Evolutionary conservation across 106 monocot genomes (phyloP), one percentile per base, ranked within the genome.

Genomic region (Triglochin maritima): DNA sequence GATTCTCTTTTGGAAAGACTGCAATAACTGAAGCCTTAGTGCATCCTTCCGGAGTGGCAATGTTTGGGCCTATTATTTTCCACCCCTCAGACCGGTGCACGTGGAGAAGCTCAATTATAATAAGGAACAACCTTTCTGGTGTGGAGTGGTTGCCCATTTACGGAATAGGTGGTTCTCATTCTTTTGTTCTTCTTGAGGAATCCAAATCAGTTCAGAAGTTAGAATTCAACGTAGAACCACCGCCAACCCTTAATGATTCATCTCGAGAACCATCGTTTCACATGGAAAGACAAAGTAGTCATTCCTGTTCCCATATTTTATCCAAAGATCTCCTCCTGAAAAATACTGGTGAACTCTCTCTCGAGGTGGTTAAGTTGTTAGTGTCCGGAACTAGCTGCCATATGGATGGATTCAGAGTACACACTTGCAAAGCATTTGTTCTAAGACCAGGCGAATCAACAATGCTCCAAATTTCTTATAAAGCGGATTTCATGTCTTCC

Each of bases 41-140:
- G 8, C 77, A 78, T 60, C 93, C 93, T 62, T 68, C 56, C 43
- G 82, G 51, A 47, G 80, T 69, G 13, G 80, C 84, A 57, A 63
- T 52, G 51, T 72, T 94, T 63, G 93, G 93, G 47, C 93, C 93
- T 16, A 65, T 94, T 51, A 49, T 86, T 42, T 94, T 94, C 59
- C 78, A 56, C 48, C 89, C 89, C 11, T 84, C 79, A 15, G 80
- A 77, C 47, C 77, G 69, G 16, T 94, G 93, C 76, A 77, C 64
- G 50, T 94, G 93, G 93, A 86, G 76, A 50, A 89, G 86, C 68
- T 82, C 82, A 65, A 84, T 70, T 70, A 69, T 94, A 71, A 84
- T 94, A 69, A 81, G 89, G 56, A 94, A 76, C 52, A 89, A 94
- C 53, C 76, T 94, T 55, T 86, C 93, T 76, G 89, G 93, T 47